Conservation (phyloP, 2,329 filamentous ascomycete species). For the Calonectria leucothoes region DNA sequence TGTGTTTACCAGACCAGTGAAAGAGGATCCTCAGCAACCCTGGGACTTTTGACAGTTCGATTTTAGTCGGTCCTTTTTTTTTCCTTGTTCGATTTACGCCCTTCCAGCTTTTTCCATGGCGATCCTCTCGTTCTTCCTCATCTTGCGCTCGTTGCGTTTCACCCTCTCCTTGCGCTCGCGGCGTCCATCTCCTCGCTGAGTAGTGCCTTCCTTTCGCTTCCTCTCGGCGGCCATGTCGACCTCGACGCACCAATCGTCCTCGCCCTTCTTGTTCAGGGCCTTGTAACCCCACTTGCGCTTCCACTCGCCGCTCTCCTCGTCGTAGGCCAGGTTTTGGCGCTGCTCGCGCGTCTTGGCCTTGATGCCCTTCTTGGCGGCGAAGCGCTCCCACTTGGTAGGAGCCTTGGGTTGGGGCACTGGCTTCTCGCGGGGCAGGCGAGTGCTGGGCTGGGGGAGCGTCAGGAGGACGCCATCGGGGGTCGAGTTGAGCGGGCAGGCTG, state of each 20-base stretch:
- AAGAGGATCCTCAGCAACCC: constrained; percentile 18
- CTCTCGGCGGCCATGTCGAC: constrained; percentile 82
- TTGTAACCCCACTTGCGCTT: constrained; percentile 96
- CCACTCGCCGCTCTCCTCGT: constrained; percentile 89
- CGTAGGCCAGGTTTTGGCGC: constrained; percentile 80
- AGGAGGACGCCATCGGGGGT: constrained; percentile 80
- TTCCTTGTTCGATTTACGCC: constrained; percentile 17
- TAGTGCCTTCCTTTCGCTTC: constrained; percentile 70
- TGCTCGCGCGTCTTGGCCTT: constrained; percentile 86
- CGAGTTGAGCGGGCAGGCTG: constrained; percentile 83
- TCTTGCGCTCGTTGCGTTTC: constrained; percentile 76
- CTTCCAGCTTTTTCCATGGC: constrained; percentile 32
- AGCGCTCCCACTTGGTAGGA: constrained; percentile 94
- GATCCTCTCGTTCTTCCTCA: constrained; percentile 73
- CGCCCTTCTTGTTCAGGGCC: constrained; percentile 85
- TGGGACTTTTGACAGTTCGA: background rate
- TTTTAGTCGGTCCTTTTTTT: background rate
- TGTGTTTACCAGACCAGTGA: constrained; percentile 32
- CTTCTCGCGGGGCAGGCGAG: constrained; percentile 88
- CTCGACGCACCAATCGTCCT: constrained; percentile 92
- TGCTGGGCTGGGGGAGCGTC: constrained; percentile 77
- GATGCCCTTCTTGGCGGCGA: constrained; percentile 97
- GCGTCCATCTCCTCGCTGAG: constrained; percentile 70
- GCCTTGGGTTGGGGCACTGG: constrained; percentile 84
- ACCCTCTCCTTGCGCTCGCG: constrained; percentile 75